Evolutionary conservation across 495 filamentous ascomycete species (phyloP), one percentile per base, ranked within the genome.

Genomic region (Aspergillus incahuasiensis): DNA sequence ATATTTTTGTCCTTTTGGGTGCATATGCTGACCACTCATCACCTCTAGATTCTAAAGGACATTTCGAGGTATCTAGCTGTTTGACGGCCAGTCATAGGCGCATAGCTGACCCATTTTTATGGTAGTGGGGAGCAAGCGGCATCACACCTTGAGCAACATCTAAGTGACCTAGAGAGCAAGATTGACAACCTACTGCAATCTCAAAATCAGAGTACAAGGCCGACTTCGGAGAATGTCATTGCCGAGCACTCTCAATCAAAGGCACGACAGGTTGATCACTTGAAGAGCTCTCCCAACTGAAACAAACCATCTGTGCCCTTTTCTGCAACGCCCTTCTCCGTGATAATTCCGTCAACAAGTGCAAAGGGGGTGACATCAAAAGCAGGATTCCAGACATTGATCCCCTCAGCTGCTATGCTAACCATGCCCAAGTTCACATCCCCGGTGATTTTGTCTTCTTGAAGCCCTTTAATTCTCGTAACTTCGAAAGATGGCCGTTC

Each of bases 321-420:
- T 63, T 91, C 86, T 9, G 90, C 84, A 15, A 95, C 88, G 4
- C 94, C 92, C 54, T 87, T 82, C 73, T 98, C 94, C 0, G 94
- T 97, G 49, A 97, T 87, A 60, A 98, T 88, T 6, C 87, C 92
- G 74, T 97, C 95, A 56, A 98, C 96, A 24, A 97, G 74, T 42
- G 79, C 78, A 28, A 85, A 76, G 0, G 94, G 92, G 2, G 94
- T 97, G 24, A 98, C 87, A 68, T 98, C 94, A 63, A 98, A 98
- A 18, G 91, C 87, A 24, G 95, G 94, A 64, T 98, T 98, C 90
- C 92, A 98, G 19, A 96, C 89, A 42, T 75, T 74, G 42, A 96
- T 94, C 2, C 82, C 81, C 58, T 86, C 79, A 25, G 95, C 88
- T 8, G 92, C 94, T 49, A 90, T 92, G 41, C 82, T 81, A 16